Base-by-base conservation (phyloP, 2,329 filamentous ascomycete genomes). In the Pochonia chlamydosporia region DNA sequence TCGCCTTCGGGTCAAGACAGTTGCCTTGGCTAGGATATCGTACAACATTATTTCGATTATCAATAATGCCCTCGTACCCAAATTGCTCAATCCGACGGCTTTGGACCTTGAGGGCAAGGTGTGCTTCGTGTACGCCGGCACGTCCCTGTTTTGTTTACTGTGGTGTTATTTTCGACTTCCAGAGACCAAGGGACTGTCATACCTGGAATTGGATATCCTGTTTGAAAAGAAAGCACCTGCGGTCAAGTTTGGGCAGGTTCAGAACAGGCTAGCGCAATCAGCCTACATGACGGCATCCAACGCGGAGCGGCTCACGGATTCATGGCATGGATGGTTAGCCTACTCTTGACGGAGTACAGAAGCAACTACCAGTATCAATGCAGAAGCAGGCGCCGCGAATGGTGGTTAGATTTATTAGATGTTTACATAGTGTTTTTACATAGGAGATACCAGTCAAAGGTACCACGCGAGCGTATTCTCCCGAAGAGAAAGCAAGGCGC, bases 1-100 rank as follows among this genome's bases (percentile, higher is more conserved):
- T 3, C 63, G 68, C 25, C 56, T 71, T 7, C 60, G 67, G 23
- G 63, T 66, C 6, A 65, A 70, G 47, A 70, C 68, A 0, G 63
- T 71, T 20, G 68, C 68, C 13, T 51, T 71, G 13, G 67, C 61
- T 3, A 58, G 67, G 28, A 62, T 57, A 2, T 46, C 51, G 4
- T 59, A 60, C 30, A 56, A 56, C 21, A 30, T 58, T 11, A 47
- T 50, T 14, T 41, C 49, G n/a, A 56, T 62, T 41, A 37, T 60
- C 37, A 62, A 59, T 40, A 57, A 58, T 24, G 47, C 59, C n/a
- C 48, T 61, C 3, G 56, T 58, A 26, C 60, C 60, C 3, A 53
- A 57, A 11, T 57, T 60, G 55, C 47, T 57, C n/a, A 63, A 62
- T 39, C 60, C 60, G 9, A 52, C 52, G 0, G 56, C 55, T 9